Conservation (phyloP, 768 basidiomycete species). For the Hebeloma cylindrosporum region DNA sequence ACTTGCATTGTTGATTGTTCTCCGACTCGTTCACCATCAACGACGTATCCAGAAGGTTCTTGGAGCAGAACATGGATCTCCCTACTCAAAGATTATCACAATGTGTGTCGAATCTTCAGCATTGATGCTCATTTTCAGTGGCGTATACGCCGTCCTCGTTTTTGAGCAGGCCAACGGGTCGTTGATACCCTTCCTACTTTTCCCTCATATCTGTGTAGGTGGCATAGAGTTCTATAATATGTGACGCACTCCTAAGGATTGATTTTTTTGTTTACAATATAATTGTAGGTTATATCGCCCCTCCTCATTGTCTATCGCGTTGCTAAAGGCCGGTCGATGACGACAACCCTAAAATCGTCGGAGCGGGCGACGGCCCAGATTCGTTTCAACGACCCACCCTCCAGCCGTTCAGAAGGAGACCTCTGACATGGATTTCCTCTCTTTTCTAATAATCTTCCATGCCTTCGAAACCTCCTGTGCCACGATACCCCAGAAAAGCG, state of each 20-base stretch:
- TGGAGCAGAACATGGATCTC: neutral
- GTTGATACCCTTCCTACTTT: neutral
- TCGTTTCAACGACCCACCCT: no score
- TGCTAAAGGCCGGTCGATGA: neutral
- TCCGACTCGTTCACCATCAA: constrained; percentile 2
- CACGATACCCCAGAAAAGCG: no score
- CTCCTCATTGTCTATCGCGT: neutral
- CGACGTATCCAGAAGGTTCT: neutral
- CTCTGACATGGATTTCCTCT: no score
- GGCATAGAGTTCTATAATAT: no score
- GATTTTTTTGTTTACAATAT: no score
- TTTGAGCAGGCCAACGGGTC: neutral
- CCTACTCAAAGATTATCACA: neutral
- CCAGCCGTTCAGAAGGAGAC: no score
- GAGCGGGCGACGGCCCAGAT: no score
- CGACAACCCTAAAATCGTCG: no score
- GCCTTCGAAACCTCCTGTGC: no score
- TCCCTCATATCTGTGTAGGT: constrained; percentile 4
- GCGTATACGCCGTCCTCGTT: neutral
- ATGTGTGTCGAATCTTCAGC: constrained; percentile 4
- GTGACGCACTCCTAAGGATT: no score
- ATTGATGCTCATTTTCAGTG: neutral
- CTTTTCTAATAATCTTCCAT: no score
- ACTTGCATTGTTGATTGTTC: neutral
- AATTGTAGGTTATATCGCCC: constrained; percentile 1